Base-by-base conservation (phyloP, 202 grass and related monocot genomes). In the Zizania palustris region DNA sequence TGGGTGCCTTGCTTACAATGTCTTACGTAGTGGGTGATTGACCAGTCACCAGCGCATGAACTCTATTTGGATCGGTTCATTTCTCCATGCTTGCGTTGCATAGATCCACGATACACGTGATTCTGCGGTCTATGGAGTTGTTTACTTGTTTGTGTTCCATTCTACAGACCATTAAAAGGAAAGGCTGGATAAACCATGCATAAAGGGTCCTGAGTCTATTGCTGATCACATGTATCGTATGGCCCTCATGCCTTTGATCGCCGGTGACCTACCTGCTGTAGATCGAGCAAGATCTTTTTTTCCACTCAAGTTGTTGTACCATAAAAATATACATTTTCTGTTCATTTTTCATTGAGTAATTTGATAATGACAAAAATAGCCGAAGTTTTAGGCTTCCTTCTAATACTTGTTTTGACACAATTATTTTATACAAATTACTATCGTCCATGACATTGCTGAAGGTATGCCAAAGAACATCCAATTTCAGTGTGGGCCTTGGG, bases 361-460 rank as follows among this genome's bases (percentile, higher is more conserved):
- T 72, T 68, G 28, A 14, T 80, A 13, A 45, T 63, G 63, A 4
- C 38, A 60, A 72, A 28, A 59, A 1, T 63, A 5, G 18, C 7
- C 51, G 16, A 53, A 18, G 5, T 22, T 62, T n/a, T 3, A 5
- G 15, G 51, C 45, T 55, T 18, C 16, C 34, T 45, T 59, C 74
- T 12, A 19, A 35, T 28, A 12, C 44, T 57, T 76, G 9, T 65
- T 85, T 9, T 14, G 0, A 15, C 35, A 38, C 21, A 55, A 37
- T 67, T 72, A 45, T 81, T 57, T 74, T 57, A 0, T 65, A 72
- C 80, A 97, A 86, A 94, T 98, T 84, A 89, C 95, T 73, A 90
- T 98, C 15, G 95, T 98, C 76, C 95, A 98, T 75, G 91, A 98
- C 80, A 94, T 98, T 86, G 95, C 95, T 16, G 95, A 98, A 94